These are phyloP conservation scores for Diaporthe australafricana DNA, from an alignment of 2,329 filamentous ascomycete species.

Conservation along the genomic window DNA sequence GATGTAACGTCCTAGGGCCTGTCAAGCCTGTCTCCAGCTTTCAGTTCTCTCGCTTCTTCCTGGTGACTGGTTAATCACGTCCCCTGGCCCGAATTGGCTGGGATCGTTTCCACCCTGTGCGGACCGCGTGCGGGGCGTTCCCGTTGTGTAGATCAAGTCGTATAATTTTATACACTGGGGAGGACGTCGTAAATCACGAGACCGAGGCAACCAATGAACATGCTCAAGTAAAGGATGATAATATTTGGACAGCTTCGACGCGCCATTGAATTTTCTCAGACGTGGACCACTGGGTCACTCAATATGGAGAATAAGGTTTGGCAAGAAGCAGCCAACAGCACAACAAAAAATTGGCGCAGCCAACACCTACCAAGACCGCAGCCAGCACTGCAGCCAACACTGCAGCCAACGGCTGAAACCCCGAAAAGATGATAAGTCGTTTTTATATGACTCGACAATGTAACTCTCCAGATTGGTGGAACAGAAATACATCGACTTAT, in stretches of 20 bases:
- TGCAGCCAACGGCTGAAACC: background rate
- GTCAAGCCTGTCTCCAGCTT: background rate
- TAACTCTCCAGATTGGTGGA: background rate
- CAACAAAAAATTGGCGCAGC: too few species aligned
- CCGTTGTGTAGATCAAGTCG: too few species aligned
- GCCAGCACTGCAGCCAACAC: too few species aligned
- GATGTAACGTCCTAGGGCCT: background rate
- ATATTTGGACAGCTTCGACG: background rate
- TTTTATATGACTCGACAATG: background rate
- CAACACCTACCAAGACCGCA: too few species aligned
- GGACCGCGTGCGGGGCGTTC: too few species aligned
- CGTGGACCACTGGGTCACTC: background rate
- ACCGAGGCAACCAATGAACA: too few species aligned
- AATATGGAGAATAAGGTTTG: background rate
- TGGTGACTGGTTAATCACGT: background rate
- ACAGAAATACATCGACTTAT: background rate
- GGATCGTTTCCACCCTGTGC: too few species aligned
- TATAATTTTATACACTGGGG: too few species aligned
- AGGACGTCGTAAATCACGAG: too few species aligned
- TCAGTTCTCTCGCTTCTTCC: too few species aligned
- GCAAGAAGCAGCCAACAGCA: background rate
- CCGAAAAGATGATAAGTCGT: conserved; percentile 13
- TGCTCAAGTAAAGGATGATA: too few species aligned
- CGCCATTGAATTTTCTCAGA: background rate
- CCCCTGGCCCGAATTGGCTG: background rate